Conservation (phyloP, 2,329 filamentous ascomycete species). For the Massarina eburnea region DNA sequence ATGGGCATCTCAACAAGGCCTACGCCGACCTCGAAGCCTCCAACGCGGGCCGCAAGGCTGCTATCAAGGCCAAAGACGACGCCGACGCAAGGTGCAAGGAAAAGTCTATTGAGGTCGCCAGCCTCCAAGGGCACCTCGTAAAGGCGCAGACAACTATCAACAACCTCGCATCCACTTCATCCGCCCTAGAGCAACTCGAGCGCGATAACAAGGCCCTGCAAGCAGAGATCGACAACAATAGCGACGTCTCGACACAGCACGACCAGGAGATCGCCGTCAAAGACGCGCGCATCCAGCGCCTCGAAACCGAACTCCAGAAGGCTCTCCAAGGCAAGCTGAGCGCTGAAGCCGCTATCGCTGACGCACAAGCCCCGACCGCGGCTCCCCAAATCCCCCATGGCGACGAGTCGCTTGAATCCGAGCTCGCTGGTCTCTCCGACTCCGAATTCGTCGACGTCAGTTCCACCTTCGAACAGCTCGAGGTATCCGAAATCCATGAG, state of each 20-base stretch:
- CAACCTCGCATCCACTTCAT: conserved; percentile 9
- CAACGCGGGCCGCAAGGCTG: neutral
- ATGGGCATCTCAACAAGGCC: conserved; percentile 6
- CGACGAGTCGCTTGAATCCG: conserved; percentile 15
- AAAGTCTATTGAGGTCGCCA: conserved; percentile 11
- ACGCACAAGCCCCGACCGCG: conserved; percentile 12
- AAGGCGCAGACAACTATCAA: conserved; percentile 6
- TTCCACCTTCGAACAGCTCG: conserved; percentile 9
- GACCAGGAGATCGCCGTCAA: conserved; percentile 23
- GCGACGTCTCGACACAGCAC: conserved; percentile 7
- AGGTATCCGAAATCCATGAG: conserved; percentile 8
- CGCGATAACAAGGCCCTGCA: conserved; percentile 4
- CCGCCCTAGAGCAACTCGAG: conserved; percentile 8
- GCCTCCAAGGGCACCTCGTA: conserved; percentile 14
- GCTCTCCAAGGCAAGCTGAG: conserved; percentile 11
- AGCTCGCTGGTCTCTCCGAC: conserved; percentile 15
- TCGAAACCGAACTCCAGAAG: conserved; percentile 24
- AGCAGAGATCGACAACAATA: conserved; percentile 14
- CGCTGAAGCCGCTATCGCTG: conserved; percentile 8
- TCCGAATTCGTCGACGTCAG: conserved; percentile 3
- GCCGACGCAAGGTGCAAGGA: conserved; percentile 5
- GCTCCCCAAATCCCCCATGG: conserved; percentile 5
- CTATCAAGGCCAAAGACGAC: conserved; percentile 9
- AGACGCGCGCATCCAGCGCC: conserved; percentile 25
- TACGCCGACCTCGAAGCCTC: conserved; percentile 9